Conservation (phyloP, 2,329 filamentous ascomycete species). For the Penicillium expansum region DNA sequence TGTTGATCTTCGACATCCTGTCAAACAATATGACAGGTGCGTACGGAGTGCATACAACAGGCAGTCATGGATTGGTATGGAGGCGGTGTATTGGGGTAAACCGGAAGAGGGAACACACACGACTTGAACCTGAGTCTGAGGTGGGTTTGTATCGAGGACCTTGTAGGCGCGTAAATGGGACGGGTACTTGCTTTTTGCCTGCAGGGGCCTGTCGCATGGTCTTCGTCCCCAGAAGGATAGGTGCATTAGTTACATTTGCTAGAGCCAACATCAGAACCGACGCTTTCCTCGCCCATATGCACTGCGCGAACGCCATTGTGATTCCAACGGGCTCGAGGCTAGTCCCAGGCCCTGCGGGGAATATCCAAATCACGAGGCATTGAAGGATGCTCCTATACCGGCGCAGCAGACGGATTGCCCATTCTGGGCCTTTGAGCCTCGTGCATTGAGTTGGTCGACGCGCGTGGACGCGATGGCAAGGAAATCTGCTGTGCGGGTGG, state of each 20-base stretch:
- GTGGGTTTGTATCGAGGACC: background rate
- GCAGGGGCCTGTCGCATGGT: conserved; percentile 1
- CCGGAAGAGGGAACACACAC: background rate
- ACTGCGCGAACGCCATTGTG: background rate
- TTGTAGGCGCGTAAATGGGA: background rate
- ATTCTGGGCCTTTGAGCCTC: conserved; percentile 9
- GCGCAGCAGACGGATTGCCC: conserved; percentile 8
- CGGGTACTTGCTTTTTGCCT: background rate
- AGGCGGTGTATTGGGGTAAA: background rate
- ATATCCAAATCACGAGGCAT: background rate
- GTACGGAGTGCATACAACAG: background rate
- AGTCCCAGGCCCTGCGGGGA: background rate
- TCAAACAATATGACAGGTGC: background rate
- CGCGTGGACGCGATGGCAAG: conserved; percentile 20
- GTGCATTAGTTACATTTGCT: background rate
- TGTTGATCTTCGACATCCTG: background rate
- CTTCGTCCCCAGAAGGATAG: background rate
- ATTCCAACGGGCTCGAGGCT: background rate
- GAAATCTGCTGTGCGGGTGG: conserved; percentile 14
- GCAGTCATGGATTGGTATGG: background rate
- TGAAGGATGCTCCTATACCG: conserved; percentile 3
- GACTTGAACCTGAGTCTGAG: background rate
- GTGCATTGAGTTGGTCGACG: conserved; percentile 12
- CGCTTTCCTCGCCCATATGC: background rate
- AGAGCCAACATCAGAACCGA: background rate